These are phyloP conservation scores for Cladophialophora bantiana DNA, from an alignment of 2,329 filamentous ascomycete species.

Conservation along the genomic window DNA sequence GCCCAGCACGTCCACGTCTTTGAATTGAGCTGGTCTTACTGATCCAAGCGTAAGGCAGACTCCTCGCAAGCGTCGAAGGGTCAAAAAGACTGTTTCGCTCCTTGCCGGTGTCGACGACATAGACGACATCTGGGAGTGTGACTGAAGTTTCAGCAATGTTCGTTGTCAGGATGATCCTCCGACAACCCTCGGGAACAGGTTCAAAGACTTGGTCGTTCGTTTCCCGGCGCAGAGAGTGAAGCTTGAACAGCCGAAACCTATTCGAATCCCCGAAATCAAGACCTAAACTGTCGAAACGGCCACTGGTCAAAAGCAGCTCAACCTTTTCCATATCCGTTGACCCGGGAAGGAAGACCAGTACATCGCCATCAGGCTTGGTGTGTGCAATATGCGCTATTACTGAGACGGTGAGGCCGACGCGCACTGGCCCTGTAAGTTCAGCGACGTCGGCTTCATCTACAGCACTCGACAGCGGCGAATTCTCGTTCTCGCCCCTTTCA, in stretches of 20 bases:
- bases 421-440: neutral
- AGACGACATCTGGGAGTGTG: constrained; percentile 96
- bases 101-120: constrained; percentile 94
- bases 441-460: constrained; percentile 40
- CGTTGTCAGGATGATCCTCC: constrained; percentile 94
- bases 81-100: constrained; percentile 46
- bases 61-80: constrained; percentile 22
- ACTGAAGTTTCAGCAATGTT: constrained; percentile 99
- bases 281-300: constrained; percentile 41
- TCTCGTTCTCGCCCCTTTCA: neutral
- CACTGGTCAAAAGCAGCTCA: constrained; percentile 45
- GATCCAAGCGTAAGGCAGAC: constrained; percentile 33
- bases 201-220: constrained; percentile 55
- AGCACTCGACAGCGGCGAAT: neutral
- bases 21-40: constrained; percentile 91
- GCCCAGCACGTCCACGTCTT: constrained; percentile 86
- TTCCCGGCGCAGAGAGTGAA: constrained; percentile 57
- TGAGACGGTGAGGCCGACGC: constrained; percentile 50
- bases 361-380: constrained; percentile 65
- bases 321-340: constrained; percentile 89
- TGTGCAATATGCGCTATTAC: constrained; percentile 56
- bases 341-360: constrained; percentile 90
- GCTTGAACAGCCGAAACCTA: constrained; percentile 53
- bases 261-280: constrained; percentile 51
- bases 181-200: constrained; percentile 62